Conservation (phyloP, 2,329 filamentous ascomycete genomes). For the Apiospora aurea region DNA sequence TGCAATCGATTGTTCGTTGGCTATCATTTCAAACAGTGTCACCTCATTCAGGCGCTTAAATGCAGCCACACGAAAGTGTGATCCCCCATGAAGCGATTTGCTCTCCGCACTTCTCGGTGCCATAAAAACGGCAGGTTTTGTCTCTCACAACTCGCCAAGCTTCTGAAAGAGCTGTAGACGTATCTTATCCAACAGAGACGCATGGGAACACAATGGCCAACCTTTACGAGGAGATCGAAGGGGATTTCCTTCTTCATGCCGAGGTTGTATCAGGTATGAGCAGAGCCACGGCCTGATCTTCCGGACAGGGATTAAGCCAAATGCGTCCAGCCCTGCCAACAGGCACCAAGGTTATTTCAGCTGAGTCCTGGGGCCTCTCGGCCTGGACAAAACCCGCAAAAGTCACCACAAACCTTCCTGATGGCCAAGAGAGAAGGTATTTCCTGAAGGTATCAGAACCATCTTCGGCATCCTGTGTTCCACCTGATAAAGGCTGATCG, state of each 20-base stretch:
- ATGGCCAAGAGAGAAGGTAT: conserved; percentile 32
- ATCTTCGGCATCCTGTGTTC: conserved; percentile 38
- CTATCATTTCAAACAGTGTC: neutral
- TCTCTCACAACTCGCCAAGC: neutral
- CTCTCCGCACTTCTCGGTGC: neutral
- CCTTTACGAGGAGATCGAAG: neutral
- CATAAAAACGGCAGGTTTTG: neutral
- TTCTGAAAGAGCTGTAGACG: conserved; percentile 22
- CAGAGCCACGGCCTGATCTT: neutral
- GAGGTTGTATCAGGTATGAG: neutral
- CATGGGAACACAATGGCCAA: neutral
- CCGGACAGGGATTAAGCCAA: neutral
- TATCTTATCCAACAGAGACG: conserved; percentile 30
- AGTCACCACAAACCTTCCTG: conserved; percentile 31
- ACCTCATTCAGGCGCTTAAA: neutral
- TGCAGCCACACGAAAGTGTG: neutral
- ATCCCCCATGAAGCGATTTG: neutral
- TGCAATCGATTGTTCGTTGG: no score
- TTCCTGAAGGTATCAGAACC: conserved; percentile 40
- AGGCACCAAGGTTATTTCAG: conserved; percentile 35
- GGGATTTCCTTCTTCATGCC: neutral
- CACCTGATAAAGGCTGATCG: conserved; percentile 22
- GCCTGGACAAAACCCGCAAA: conserved; percentile 38
- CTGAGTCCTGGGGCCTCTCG: conserved; percentile 35
- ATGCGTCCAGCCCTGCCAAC: conserved; percentile 25